These are phyloP conservation scores for Trichophyton schoenleinii DNA, from an alignment of 2,329 filamentous ascomycete species.

Conservation along the genomic window DNA sequence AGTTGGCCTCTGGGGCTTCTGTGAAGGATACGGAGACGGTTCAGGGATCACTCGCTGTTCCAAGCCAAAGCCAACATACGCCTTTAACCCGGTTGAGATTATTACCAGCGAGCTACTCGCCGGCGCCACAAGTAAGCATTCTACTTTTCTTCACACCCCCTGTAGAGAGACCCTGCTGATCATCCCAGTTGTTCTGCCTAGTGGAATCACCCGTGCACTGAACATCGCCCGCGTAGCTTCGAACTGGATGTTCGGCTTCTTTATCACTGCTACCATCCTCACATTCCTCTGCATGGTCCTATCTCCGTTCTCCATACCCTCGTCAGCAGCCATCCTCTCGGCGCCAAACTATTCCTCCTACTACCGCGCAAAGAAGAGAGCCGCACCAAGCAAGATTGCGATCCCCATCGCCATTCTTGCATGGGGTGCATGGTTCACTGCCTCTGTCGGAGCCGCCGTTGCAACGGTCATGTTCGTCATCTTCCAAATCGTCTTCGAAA, in stretches of 20 bases:
- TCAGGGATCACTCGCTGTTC: slow-evolving; percentile 59
- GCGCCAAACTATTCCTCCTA: slow-evolving; percentile 15
- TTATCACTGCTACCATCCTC: slow-evolving; percentile 58
- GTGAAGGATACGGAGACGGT: slow-evolving; percentile 69
- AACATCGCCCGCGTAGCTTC: slow-evolving; percentile 61
- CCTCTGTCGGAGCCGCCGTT: slow-evolving; percentile 57
- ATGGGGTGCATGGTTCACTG: slow-evolving; percentile 53
- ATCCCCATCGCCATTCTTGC: slow-evolving; percentile 56
- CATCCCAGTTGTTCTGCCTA: slow-evolving; percentile 57
- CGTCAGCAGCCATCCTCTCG: slow-evolving; percentile 24
- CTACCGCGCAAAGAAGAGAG: neutral
- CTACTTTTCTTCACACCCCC: slow-evolving; percentile 8
- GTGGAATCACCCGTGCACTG: slow-evolving; percentile 59
- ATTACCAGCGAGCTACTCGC: slow-evolving; percentile 66
- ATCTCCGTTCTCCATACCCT: slow-evolving; percentile 40
- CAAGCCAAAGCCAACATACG: slow-evolving; percentile 57
- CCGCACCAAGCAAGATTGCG: slow-evolving; percentile 27
- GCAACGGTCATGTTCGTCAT: slow-evolving; percentile 75
- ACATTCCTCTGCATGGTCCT: slow-evolving; percentile 60
- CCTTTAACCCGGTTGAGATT: slow-evolving; percentile 83
- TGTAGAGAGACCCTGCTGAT: neutral
- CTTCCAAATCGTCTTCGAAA: slow-evolving; percentile 63
- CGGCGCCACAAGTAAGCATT: slow-evolving; percentile 56
- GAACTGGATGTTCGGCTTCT: slow-evolving; percentile 80
- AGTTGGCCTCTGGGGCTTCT: slow-evolving; percentile 83